Evolutionary conservation across 805 yeast genomes (phyloP).

Genomic region (Brettanomyces nanus): DNA sequence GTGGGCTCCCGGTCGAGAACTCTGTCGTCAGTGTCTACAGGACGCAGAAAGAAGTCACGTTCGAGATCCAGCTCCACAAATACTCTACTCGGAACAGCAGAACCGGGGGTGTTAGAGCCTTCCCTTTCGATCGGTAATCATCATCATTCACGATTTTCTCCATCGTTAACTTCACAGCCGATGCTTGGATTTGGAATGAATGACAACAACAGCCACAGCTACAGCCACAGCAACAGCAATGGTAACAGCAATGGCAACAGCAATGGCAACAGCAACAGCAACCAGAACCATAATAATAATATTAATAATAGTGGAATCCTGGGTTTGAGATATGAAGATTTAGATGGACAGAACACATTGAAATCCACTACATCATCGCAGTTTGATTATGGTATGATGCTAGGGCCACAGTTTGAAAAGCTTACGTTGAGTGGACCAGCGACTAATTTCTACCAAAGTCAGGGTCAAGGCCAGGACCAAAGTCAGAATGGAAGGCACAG

Average conservation of each 20-base stretch:
- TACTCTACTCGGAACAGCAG: conserved; percentile 3
- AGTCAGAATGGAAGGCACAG: not conserved
- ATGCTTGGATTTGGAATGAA: not conserved
- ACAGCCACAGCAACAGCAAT: not conserved
- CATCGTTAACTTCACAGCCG: not conserved
- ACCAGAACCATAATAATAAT: not conserved
- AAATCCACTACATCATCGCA: too few relatives aligned
- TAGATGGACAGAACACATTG: not conserved
- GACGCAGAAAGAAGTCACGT: conserved; percentile 19
- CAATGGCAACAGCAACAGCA: not conserved
- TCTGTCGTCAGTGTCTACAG: conserved; percentile 10
- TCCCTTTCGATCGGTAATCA: not conserved
- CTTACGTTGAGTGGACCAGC: not conserved
- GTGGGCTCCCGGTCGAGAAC: conserved; percentile 11
- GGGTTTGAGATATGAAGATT: not conserved
- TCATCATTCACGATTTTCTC: not conserved
- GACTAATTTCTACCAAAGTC: not conserved
- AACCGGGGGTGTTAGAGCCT: not conserved
- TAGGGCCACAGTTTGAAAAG: not conserved
- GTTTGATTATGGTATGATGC: not conserved
- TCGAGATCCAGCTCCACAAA: conserved; percentile 21
- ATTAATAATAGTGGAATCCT: not conserved
- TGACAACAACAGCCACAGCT: not conserved
- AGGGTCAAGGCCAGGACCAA: not conserved
- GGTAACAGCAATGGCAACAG: not conserved